Evolutionary conservation across 495 filamentous ascomycete genomes (phyloP), one percentile per base, ranked within the genome.

Genomic region (Talaromyces ruber): DNA sequence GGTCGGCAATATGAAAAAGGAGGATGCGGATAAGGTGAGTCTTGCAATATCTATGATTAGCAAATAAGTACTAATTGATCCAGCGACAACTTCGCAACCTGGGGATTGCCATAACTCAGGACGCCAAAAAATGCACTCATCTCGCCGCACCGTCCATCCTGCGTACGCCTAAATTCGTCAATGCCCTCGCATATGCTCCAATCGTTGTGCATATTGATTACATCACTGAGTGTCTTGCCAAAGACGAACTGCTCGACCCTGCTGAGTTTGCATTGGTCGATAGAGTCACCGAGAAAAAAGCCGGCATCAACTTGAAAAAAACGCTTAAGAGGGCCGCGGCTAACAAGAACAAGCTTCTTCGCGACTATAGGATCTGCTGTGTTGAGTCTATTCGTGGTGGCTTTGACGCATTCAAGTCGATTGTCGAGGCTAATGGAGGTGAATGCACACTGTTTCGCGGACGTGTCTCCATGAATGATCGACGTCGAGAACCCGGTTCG

Each of bases 151-250:
- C 94, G 1, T 78, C 82, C 7, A 84, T 98, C 63, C 82, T 96
- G 16, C 86, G 93, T 37, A 99, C 94, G 0, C 84, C 88, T 61
- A 99, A 99, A 66, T 99, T 99, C 68, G 86, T 97, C 47, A 85
- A 85, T 54, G 90, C 91, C 32, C 72, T 99, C 7, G 92, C 94
- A 12, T 83, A 81, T 63, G 91, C 85, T 1, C 89, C 91, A 0
- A 79, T 82, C 2, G 82, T 98, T 34, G 75, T 97, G 39, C 84
- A 81, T 45, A 87, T 86, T 0, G 82, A 85, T n/a, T 99, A 88
- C 74, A 82, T 97, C 61, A 88, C 91, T 28, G 76, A 80, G 11
- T 92, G 89, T 37, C 79, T 97, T 3, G 74, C 80, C 39, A 68
- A 84, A 60, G 78, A 84, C 59, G 79, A 88, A 63, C 66, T 86